Conservation (phyloP, 1,284 basidiomycete genomes). For the Naganishia albida region DNA sequence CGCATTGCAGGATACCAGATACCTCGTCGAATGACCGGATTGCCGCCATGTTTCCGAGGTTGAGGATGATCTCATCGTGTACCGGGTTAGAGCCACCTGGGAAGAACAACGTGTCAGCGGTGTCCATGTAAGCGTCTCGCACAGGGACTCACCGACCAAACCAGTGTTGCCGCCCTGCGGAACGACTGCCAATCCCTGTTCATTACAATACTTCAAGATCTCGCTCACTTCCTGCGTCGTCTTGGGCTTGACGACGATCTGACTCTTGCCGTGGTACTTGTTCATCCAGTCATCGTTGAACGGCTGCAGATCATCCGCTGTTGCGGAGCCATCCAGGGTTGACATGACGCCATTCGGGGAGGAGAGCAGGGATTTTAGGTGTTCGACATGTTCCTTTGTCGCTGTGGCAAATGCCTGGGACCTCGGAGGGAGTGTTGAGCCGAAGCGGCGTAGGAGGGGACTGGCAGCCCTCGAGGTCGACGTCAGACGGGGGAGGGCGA, state of each 20-base stretch:
- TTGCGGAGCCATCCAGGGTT: constrained; percentile 54
- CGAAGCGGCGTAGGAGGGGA: constrained; percentile 36
- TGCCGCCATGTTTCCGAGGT: constrained; percentile 76
- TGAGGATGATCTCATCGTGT: constrained; percentile 85
- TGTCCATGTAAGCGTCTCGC: neutral
- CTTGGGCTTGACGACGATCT: constrained; percentile 85
- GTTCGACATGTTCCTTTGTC: constrained; percentile 55
- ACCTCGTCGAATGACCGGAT: constrained; percentile 91
- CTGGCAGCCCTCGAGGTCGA: neutral
- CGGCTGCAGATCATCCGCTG: constrained; percentile 67
- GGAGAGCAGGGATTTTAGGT: constrained; percentile 56
- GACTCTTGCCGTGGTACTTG: constrained; percentile 82
- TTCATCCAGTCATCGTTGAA: constrained; percentile 98
- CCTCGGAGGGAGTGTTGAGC: constrained; percentile 49
- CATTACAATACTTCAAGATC: constrained; percentile 81
- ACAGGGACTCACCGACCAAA: constrained; percentile 65
- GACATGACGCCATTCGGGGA: constrained; percentile 56
- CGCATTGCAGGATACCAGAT: constrained; percentile 65
- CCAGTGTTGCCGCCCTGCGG: constrained; percentile 99
- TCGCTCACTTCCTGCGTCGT: constrained; percentile 83
- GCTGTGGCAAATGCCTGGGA: constrained; percentile 53
- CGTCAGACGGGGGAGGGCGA: neutral
- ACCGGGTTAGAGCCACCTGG: constrained; percentile 87
- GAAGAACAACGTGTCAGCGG: neutral
- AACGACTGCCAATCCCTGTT: constrained; percentile 78